Evolutionary conservation across 2,329 filamentous ascomycete genomes (phyloP).

Genomic region (Lasiodiplodia gonubiensis): DNA sequence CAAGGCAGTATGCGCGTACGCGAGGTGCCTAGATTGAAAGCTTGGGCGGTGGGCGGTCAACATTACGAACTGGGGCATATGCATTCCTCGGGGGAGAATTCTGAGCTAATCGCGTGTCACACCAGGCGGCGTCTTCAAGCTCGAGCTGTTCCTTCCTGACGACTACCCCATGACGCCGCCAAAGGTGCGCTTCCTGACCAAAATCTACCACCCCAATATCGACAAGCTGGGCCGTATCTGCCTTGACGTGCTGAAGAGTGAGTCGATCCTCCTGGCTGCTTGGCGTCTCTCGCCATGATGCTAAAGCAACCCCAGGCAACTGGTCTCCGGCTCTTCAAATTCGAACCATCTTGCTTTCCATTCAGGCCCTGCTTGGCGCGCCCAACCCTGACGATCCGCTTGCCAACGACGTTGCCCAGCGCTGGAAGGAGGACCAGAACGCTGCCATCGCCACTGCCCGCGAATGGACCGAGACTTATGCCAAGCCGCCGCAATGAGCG

Average conservation of each 20-base stretch:
- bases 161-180: slow-evolving; percentile 99
- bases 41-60: not conserved
- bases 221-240: slow-evolving; percentile 97
- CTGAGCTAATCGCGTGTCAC: slow-evolving; percentile 11
- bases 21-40: not conserved
- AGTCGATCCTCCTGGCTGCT: slow-evolving; percentile 20
- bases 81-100: not conserved
- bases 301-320: slow-evolving; percentile 69
- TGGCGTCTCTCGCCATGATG: slow-evolving; percentile 26
- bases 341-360: slow-evolving; percentile 96
- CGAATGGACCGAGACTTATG: slow-evolving; percentile 89
- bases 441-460: slow-evolving; percentile 89
- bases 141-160: slow-evolving; percentile 96
- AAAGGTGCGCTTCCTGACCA: slow-evolving; percentile 97
- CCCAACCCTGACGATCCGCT: slow-evolving; percentile 99
- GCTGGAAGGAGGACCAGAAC: slow-evolving; percentile 95
- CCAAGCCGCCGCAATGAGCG: slow-evolving; percentile 46
- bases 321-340: slow-evolving; percentile 99
- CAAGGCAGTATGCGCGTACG: not conserved
- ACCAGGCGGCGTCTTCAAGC: slow-evolving; percentile 84
- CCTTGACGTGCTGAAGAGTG: slow-evolving; percentile 95
- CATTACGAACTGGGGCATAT: not conserved
- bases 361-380: slow-evolving; percentile 92
- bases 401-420: slow-evolving; percentile 95
- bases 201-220: slow-evolving; percentile 99